phyloP scores from a whole-genome alignment of 2,329 filamentous ascomycete species.

The Talaromyces albobiverticillius region DNA sequence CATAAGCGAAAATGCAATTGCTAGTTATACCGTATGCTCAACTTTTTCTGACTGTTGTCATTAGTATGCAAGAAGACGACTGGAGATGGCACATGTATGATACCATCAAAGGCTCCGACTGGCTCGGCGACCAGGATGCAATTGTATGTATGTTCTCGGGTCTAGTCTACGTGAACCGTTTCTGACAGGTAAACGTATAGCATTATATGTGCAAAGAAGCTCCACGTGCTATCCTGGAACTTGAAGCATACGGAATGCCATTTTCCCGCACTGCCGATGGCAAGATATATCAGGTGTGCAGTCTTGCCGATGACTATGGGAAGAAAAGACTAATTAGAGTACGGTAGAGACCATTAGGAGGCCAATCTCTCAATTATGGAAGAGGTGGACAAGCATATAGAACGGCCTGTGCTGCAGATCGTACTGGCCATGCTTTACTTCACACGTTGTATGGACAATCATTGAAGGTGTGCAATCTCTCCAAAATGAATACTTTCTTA shows the following conservation, averaged over 20 bases:
- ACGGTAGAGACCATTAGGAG: slow-evolving; percentile 77
- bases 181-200: too few species aligned
- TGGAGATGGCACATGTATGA: slow-evolving; percentile 99
- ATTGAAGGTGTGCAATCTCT: slow-evolving; percentile 53
- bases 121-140: slow-evolving; percentile 94
- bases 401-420: slow-evolving; percentile 91
- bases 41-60: background rate
- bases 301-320: background rate
- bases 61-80: slow-evolving; percentile 95
- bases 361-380: slow-evolving; percentile 89
- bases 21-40: too few species aligned
- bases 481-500: background rate
- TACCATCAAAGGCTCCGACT: slow-evolving; percentile 96
- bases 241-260: slow-evolving; percentile 95
- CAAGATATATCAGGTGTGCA: slow-evolving; percentile 76
- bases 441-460: slow-evolving; percentile 99
- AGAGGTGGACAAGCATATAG: slow-evolving; percentile 97
- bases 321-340: too few species aligned
- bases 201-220: slow-evolving; percentile 98
- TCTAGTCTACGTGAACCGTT: too few species aligned
- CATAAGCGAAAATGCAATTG: too few species aligned
- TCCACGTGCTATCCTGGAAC: slow-evolving; percentile 84
- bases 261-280: slow-evolving; percentile 92
- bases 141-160: slow-evolving; percentile 48
- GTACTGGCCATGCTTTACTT: slow-evolving; percentile 93